Percentiles rank a stretch among this genome's conserved stretches.
Evolutionary conservation across 2,329 filamentous ascomycete species (phyloP).

Genomic region (Fusarium gaditjirri): DNA sequence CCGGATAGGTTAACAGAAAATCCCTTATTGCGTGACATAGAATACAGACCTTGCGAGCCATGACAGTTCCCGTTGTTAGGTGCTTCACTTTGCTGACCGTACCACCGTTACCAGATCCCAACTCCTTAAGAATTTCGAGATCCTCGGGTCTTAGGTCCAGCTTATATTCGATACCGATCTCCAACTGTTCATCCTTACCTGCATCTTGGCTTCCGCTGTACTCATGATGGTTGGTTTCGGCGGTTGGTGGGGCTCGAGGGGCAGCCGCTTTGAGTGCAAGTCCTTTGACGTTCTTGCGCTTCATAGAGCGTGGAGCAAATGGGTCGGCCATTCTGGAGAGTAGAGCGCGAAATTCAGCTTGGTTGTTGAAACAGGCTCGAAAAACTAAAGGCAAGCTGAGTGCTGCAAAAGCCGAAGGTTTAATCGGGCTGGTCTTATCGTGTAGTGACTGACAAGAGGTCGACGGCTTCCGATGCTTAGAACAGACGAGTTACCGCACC

Average conservation of each 20-base stretch:
- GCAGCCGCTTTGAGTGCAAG: constrained; percentile 85
- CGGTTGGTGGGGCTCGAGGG: constrained; percentile 76
- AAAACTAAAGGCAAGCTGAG: constrained; percentile 1
- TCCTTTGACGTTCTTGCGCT: constrained; percentile 99
- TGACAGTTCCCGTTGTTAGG: constrained; percentile 91
- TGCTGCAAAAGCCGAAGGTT: constrained; percentile 19
- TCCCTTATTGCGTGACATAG: neutral
- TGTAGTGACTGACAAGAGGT: constrained; percentile 17
- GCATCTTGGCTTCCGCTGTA: constrained; percentile 68
- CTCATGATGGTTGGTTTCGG: constrained; percentile 74
- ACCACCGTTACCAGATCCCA: constrained; percentile 95
- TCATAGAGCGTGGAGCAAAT: constrained; percentile 83
- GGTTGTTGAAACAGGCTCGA: neutral
- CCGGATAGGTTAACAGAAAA: constrained; percentile 24
- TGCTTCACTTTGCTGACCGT: constrained; percentile 99
- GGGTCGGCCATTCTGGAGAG: constrained; percentile 66
- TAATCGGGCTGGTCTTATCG: constrained; percentile 29
- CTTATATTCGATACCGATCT: constrained; percentile 98
- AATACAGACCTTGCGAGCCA: constrained; percentile 88
- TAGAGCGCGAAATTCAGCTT: constrained; percentile 5
- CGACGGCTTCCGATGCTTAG: constrained; percentile 3
- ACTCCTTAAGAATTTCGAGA: constrained; percentile 90
- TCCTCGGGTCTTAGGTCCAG: constrained; percentile 92
- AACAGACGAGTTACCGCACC: neutral
- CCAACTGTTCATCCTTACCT: constrained; percentile 72